A percentile compares a stretch with the other conserved stretches of the same genome.
Evolutionary conservation across 495 filamentous ascomycete genomes (phyloP).

Genomic region (Penicillium malachiteum): DNA sequence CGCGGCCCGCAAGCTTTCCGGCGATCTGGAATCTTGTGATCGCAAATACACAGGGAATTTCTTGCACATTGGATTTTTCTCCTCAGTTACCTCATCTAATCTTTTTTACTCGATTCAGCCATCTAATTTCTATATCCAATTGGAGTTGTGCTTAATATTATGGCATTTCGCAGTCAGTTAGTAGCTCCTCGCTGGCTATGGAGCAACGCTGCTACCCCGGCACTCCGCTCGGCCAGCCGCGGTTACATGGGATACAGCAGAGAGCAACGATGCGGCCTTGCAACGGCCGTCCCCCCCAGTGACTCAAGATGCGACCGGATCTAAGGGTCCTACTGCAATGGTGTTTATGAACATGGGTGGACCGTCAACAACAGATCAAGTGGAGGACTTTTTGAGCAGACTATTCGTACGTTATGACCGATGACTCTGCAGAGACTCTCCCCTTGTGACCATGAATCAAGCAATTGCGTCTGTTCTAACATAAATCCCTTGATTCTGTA

Average conservation of each 20-base stretch:
- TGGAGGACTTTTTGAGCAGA: conserved; percentile 86
- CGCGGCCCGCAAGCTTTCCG: conserved; percentile 8
- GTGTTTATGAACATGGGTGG: conserved; percentile 99
- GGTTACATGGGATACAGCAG: conserved; percentile 25
- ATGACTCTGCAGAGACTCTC: not conserved
- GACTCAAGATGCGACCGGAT: conserved; percentile 62
- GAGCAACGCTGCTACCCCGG: conserved; percentile 18
- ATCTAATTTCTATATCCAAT: too few relatives aligned
- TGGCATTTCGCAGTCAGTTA: conserved; percentile 40
- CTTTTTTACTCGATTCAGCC: not conserved
- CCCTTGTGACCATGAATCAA: not conserved
- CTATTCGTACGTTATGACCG: conserved; percentile 67
- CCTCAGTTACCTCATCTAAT: not conserved
- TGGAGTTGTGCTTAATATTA: conserved; percentile 4
- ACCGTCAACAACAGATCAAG: conserved; percentile 83
- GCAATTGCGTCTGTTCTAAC: not conserved
- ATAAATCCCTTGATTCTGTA: conserved; percentile 24
- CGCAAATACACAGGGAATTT: not conserved
- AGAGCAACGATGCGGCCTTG: conserved; percentile 43
- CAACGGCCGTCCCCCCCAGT: conserved; percentile 72
- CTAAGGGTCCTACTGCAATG: conserved; percentile 83
- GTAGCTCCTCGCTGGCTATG: conserved; percentile 33
- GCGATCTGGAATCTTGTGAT: conserved; percentile 5
- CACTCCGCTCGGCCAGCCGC: conserved; percentile 22
- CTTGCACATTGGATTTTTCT: not conserved